These are phyloP conservation scores for Ilyonectria destructans DNA, from an alignment of 2,329 filamentous ascomycete species.

Conservation along the genomic window DNA sequence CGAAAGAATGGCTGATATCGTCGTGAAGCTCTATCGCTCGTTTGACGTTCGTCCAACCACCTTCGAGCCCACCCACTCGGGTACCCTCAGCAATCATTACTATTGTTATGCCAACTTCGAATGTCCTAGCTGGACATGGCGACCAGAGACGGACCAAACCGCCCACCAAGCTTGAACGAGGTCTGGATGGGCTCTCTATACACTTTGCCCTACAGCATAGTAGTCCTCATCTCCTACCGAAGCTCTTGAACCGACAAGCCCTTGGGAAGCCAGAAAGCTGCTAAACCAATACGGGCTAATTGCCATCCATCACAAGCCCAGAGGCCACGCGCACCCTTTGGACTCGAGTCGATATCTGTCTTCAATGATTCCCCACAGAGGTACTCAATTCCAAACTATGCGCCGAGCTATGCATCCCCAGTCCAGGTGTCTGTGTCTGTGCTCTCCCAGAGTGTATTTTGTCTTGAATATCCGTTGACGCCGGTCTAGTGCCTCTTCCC, in stretches of 20 bases:
- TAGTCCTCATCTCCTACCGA: background rate
- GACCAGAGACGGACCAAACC: constrained; percentile 28
- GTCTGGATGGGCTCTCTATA: background rate
- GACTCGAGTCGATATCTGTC: background rate
- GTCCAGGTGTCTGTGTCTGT: constrained; percentile 26
- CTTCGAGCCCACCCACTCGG: constrained; percentile 80
- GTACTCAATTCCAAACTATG: constrained; percentile 36
- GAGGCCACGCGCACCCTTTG: background rate
- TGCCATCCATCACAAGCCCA: background rate
- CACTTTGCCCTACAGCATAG: background rate
- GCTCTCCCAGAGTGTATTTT: constrained; percentile 15
- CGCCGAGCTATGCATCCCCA: constrained; percentile 44
- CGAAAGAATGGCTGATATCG: constrained; percentile 79
- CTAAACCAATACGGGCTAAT: background rate
- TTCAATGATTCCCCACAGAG: constrained; percentile 12
- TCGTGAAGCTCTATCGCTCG: constrained; percentile 78
- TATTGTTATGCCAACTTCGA: constrained; percentile 86
- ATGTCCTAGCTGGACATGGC: constrained; percentile 67
- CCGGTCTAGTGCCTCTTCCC: constrained; percentile 19
- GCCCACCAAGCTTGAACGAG: background rate
- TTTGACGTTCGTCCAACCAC: constrained; percentile 76
- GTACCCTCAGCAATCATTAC: constrained; percentile 83
- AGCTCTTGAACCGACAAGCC: background rate
- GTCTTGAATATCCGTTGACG: constrained; percentile 33
- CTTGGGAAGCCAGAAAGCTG: background rate